Conservation (phyloP, 202 grass and related monocot genomes). For the Hordeum pubiflorum region DNA sequence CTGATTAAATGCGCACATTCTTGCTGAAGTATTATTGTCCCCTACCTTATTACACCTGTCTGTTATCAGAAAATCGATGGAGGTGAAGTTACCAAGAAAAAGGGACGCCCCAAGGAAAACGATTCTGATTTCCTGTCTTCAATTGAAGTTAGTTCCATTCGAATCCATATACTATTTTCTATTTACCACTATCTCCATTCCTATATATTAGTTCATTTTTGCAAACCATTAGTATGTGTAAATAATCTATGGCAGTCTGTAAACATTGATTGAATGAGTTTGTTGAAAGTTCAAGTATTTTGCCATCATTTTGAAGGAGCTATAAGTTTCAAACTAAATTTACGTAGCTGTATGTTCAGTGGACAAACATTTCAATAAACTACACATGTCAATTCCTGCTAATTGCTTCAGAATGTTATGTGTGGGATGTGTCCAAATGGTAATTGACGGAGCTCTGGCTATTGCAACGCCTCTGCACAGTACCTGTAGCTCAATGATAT, state of each 20-base stretch:
- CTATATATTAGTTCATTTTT: constrained; percentile 3
- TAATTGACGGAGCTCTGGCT: not conserved
- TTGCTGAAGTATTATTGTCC: constrained; percentile 1
- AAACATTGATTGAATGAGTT: not conserved
- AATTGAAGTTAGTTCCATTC: constrained; percentile 62
- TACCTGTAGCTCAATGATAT: not conserved
- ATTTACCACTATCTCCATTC: constrained; percentile 13
- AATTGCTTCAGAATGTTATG: not conserved
- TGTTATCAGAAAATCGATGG: constrained; percentile 78
- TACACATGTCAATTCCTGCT: not conserved
- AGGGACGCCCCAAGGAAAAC: constrained; percentile 66
- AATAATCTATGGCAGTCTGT: constrained; percentile 1
- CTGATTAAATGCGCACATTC: constrained; percentile 1
- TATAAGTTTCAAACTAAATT: not conserved
- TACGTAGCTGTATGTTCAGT: not conserved
- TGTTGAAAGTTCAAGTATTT: not conserved
- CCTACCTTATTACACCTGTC: constrained; percentile 12
- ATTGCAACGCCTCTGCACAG: not conserved
- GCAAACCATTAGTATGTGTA: constrained; percentile 8
- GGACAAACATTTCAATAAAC: not conserved
- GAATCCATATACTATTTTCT: constrained; percentile 10
- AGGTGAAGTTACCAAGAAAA: constrained; percentile 63
- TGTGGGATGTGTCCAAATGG: not conserved
- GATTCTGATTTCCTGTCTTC: constrained; percentile 92
- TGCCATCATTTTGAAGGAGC: not conserved